phyloP scores from a whole-genome alignment of 371 early-diverging fungal species.

The Zychaea mexicana region DNA sequence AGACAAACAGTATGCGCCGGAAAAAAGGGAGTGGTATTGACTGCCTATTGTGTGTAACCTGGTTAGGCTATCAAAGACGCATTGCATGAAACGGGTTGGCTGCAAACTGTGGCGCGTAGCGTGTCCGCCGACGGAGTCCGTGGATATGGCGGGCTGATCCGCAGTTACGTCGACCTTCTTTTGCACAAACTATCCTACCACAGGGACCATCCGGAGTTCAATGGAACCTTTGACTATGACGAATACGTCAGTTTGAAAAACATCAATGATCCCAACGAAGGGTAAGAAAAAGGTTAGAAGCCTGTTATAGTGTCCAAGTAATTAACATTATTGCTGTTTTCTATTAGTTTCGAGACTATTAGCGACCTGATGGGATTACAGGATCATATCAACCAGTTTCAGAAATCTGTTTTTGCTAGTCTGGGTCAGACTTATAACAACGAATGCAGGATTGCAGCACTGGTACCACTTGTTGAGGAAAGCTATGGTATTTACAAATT shows the following conservation, averaged over 20 bases:
- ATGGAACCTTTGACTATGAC: constrained; percentile 94
- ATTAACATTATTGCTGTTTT: neutral
- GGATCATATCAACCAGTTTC: constrained; percentile 89
- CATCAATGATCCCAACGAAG: constrained; percentile 97
- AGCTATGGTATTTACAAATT: constrained; percentile 95
- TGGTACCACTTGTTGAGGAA: constrained; percentile 97
- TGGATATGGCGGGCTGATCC: constrained; percentile 90
- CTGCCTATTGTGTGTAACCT: neutral
- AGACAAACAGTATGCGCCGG: neutral
- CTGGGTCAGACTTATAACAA: constrained; percentile 87
- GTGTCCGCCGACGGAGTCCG: constrained; percentile 61
- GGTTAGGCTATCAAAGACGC: constrained; percentile 75
- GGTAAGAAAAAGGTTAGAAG: constrained; percentile 54
- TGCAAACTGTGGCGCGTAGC: constrained; percentile 68
- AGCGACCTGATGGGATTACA: constrained; percentile 89
- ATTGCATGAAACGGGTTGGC: constrained; percentile 67
- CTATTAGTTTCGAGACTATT: constrained; percentile 86
- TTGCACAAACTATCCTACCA: constrained; percentile 92
- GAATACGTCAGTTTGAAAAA: constrained; percentile 93
- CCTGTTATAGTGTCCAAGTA: neutral
- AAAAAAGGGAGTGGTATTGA: neutral
- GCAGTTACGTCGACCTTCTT: constrained; percentile 88
- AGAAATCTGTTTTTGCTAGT: constrained; percentile 83
- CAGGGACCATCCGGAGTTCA: constrained; percentile 89
- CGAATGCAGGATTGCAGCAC: constrained; percentile 94